A percentile compares a stretch with the other conserved stretches of the same genome.
Conservation (phyloP, 176 grass and related monocot genomes). For the Olyra latifolia region DNA sequence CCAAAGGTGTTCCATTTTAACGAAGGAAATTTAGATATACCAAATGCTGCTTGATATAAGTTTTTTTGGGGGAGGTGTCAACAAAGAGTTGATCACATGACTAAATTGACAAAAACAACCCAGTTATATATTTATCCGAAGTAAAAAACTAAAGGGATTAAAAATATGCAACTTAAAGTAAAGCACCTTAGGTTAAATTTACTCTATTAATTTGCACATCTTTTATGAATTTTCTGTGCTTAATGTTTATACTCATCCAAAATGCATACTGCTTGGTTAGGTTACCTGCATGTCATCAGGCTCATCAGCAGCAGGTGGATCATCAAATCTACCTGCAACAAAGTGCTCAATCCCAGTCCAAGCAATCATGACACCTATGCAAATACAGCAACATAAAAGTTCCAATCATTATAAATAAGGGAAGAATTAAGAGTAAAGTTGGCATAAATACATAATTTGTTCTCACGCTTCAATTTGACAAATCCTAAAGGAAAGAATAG, state of each 20-base stretch:
- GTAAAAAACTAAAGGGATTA: neutral
- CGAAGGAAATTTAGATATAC: neutral
- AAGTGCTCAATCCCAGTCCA: conserved; percentile 98
- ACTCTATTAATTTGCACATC: neutral
- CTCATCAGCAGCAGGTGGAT: conserved; percentile 70
- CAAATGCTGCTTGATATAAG: neutral
- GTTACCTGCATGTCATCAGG: conserved; percentile 85
- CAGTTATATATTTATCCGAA: conserved; percentile 1
- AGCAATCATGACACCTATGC: conserved; percentile 94
- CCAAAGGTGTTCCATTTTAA: neutral
- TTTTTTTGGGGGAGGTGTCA: neutral
- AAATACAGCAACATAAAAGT: conserved; percentile 21
- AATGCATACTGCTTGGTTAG: conserved; percentile 9
- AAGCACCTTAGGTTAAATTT: neutral
- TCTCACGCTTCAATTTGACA: conserved; percentile 15
- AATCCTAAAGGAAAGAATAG: neutral
- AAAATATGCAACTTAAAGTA: neutral
- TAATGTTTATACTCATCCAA: neutral
- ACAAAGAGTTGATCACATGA: neutral
- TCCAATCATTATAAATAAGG: neutral
- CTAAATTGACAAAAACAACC: neutral
- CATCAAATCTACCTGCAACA: conserved; percentile 74
- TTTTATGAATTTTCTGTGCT: neutral
- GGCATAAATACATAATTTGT: neutral
- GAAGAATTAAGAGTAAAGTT: neutral